These are phyloP conservation scores for Blastocystis hominis DNA, from an alignment of 352 stramenopile species.

Conservation along the genomic window DNA sequence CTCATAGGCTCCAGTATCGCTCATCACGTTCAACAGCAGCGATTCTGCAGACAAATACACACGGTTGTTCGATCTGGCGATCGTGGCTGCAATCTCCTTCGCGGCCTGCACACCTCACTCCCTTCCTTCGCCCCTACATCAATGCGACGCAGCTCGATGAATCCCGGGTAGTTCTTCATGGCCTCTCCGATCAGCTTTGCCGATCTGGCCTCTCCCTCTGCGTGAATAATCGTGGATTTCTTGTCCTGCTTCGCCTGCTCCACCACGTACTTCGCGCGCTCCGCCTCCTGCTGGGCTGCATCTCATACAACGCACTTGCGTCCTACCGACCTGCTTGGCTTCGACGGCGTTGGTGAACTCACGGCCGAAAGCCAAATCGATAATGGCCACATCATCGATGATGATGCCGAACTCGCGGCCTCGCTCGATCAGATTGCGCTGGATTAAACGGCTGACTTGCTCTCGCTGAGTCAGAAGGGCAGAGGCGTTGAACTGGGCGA, in stretches of 20 bases:
- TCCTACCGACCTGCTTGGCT: constrained; percentile 89
- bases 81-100: constrained; percentile 92
- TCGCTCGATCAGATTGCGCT: constrained; percentile 75
- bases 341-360: constrained; percentile 98
- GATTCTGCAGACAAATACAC: constrained; percentile 71
- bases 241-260: constrained; percentile 96
- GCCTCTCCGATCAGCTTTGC: constrained; percentile 91
- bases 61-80: constrained; percentile 85
- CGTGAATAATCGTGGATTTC: constrained; percentile 91
- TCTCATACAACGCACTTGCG: not conserved
- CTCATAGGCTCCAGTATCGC: constrained; percentile 15
- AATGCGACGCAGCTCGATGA: constrained; percentile 95
- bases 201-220: constrained; percentile 92
- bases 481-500: constrained; percentile 95
- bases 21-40: constrained; percentile 52
- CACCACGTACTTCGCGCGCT: constrained; percentile 93
- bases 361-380: constrained; percentile 90
- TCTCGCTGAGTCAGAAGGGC: constrained; percentile 98
- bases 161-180: constrained; percentile 97
- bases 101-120: constrained; percentile 65
- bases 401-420: constrained; percentile 81
- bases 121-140: constrained; percentile 67
- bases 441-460: constrained; percentile 83
- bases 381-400: constrained; percentile 96
- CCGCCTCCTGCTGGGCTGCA: constrained; percentile 92